Evolutionary conservation across 768 basidiomycete genomes (phyloP), one percentile per base, ranked within the genome.

Genomic region (Coprinopsis marcescibilis): DNA sequence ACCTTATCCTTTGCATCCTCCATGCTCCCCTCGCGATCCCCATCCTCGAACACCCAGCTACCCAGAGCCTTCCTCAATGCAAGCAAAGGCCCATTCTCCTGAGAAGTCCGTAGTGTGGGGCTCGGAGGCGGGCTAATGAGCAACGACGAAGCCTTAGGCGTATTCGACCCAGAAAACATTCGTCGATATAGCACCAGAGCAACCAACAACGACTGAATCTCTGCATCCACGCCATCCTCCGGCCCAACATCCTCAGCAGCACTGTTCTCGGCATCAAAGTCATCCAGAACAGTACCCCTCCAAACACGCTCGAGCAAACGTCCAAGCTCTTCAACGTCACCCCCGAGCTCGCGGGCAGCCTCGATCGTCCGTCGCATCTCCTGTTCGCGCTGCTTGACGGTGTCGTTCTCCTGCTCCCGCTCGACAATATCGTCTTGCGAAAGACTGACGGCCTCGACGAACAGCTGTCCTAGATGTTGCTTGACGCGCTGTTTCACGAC

Each of bases 1-100:
- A 80, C 81, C n/a, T 72, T 65, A 61, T 89, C 88, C 47, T 81
- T 71, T 38, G 85, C 86, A 50, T 89, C 85, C 60, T 89, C 87
- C 44, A 89, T 60, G 21, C 61, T 59, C 26, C 54, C 55, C 49
- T 27, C 43, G 27, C 25, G 39, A 27, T 32, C 50, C n/a, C 45
- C 62, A 26, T 57, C 64, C 53, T 76, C 73, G 55, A 69, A 75
- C 45, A 61, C 68, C 45, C 70, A 57, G 57, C 57, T 65, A 12
- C 81, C 86, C 30, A 89, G 66, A 25, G 71, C 73, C 12, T 70
- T 67, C 49, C 81, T 67, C 44, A 89, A 60, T 33, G 66, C 63
- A 36, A 65, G 63, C 43, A 72, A 63, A 49, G 75, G 59, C 48
- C 61, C 69, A 39, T 62, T 59, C 38, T 73, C 72, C 42, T 11